Evolutionary conservation across 192 early-diverging fungal species (phyloP).

Genomic region (Irineochytrium annulatum): DNA sequence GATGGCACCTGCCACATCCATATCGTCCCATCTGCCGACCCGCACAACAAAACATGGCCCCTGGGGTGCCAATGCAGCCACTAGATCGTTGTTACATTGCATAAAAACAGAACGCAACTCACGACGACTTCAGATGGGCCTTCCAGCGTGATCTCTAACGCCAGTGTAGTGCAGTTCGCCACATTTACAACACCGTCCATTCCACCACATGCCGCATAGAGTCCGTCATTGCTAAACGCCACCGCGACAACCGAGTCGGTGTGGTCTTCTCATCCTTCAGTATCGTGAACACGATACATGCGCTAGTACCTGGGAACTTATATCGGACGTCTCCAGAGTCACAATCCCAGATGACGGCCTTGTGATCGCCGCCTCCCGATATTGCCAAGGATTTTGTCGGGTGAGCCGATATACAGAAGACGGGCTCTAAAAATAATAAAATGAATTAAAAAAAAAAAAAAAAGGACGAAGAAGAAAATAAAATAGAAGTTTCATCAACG

Average conservation of each 20-base stretch:
- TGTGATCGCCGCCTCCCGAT: too few species aligned
- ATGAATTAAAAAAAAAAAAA: too few species aligned
- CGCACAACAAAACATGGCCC: conserved; percentile 87
- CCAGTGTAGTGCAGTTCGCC: conserved; percentile 58
- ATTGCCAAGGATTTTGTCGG: too few species aligned
- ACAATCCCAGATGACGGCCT: too few species aligned
- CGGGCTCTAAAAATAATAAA: too few species aligned
- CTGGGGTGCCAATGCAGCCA: conserved; percentile 97
- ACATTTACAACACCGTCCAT: conserved; percentile 92
- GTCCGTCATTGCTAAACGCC: conserved; percentile 78
- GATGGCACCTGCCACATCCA: conserved; percentile 97
- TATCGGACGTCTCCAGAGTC: too few species aligned
- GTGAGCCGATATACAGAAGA: too few species aligned
- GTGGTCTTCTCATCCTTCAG: conserved; percentile 61
- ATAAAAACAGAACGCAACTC: conserved; percentile 26
- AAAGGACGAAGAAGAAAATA: too few species aligned
- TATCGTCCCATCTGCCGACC: conserved; percentile 78
- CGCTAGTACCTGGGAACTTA: too few species aligned
- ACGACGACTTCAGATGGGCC: conserved; percentile 87
- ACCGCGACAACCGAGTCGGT: conserved; percentile 82
- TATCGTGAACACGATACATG: too few species aligned
- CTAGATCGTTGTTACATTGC: conserved; percentile 28
- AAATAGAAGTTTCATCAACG: too few species aligned
- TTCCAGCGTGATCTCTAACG: conserved; percentile 67
- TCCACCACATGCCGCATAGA: conserved; percentile 83